Conservation (phyloP, 441 rosid genomes). For the Corymbia calophylla region DNA sequence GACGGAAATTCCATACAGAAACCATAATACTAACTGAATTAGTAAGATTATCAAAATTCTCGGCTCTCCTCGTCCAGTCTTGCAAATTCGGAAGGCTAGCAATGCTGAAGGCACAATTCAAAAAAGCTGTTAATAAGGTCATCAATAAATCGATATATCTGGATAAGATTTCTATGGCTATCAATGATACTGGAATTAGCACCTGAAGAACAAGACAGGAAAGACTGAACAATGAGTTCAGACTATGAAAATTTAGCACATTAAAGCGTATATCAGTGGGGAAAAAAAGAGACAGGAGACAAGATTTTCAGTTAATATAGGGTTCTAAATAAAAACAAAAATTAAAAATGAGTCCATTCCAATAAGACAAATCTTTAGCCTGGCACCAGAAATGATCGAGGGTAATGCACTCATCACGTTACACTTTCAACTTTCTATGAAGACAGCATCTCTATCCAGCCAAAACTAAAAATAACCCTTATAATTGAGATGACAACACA, state of each 20-base stretch:
- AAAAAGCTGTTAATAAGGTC: neutral
- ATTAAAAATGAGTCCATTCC: neutral
- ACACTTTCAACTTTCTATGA: neutral
- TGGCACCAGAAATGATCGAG: neutral
- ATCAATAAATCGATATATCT: neutral
- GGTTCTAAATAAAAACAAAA: neutral
- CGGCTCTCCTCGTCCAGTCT: slow-evolving; percentile 67
- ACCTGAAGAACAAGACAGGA: neutral
- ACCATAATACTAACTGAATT: slow-evolving; percentile 25
- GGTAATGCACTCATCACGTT: neutral
- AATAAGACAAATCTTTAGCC: neutral
- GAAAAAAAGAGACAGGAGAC: neutral
- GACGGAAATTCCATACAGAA: neutral
- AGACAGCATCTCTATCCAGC: neutral
- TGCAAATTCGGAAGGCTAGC: slow-evolving; percentile 47
- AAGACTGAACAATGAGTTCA: neutral
- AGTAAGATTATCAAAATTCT: slow-evolving; percentile 49
- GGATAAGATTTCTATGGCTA: neutral
- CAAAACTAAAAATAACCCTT: neutral
- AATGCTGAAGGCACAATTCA: slow-evolving; percentile 34
- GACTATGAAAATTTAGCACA: neutral
- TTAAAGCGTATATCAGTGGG: neutral
- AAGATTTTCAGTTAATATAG: neutral
- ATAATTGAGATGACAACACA: neutral
- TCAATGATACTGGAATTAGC: neutral